Evolutionary conservation across 176 grass and related monocot genomes (phyloP).

Genomic region (Melocanna baccifera): DNA sequence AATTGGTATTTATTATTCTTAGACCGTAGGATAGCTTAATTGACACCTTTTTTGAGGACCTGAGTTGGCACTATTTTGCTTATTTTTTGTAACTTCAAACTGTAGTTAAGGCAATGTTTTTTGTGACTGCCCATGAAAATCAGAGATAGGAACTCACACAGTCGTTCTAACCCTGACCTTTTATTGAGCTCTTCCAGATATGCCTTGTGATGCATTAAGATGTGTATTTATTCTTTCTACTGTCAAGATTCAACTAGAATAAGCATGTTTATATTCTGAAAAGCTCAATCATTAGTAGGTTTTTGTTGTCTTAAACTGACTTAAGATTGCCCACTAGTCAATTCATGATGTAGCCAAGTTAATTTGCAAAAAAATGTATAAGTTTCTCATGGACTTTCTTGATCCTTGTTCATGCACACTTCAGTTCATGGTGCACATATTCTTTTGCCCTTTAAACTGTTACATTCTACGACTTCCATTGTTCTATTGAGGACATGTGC

Average conservation of each 20-base stretch:
- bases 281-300: not conserved
- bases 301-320: constrained; percentile 7
- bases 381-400: not conserved
- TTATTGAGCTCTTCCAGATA: not conserved
- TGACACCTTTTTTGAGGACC: no score
- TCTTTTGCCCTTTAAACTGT: not conserved
- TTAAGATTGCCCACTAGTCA: not conserved
- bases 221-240: not conserved
- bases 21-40: no score
- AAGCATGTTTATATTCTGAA: not conserved
- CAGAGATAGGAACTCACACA: constrained; percentile 5
- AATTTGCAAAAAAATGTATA: not conserved
- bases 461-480: not conserved
- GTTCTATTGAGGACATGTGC: not conserved
- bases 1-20: no score
- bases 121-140: not conserved
- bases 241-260: not conserved
- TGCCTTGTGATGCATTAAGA: not conserved
- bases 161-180: not conserved
- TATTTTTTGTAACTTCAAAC: not conserved
- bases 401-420: not conserved
- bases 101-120: not conserved
- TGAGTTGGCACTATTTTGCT: not conserved
- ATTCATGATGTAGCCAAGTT: not conserved
- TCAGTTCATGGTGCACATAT: not conserved